Evolutionary conservation across 192 early-diverging fungal genomes (phyloP), one percentile per base, ranked within the genome.

Genomic region (Globomyces pollinis-pini): DNA sequence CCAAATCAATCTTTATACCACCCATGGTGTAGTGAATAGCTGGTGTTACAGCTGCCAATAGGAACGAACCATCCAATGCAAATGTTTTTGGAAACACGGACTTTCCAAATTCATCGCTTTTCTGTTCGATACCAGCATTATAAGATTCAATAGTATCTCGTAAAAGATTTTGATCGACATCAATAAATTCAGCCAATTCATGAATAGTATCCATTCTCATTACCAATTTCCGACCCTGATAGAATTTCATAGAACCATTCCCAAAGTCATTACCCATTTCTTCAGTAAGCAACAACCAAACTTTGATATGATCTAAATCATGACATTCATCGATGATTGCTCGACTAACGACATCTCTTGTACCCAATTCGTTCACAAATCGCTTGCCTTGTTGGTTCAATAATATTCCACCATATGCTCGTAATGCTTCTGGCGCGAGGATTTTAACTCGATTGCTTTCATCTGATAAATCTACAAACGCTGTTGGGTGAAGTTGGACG

Each of bases 11-110:
- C 51, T 64, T 64, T 30, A 83, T 38, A 15, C 80, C 80, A 56
- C 80, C 80, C 90, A 93, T 93, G 6, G 89, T 91, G 57, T 91
- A 93, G 64, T 93, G 90, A 38, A 89, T 74, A 39, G 87, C 86
- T 8, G 90, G 90, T 38, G 85, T 80, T 67, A 93, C 63, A 18
- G 38, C 30, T 6, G 60, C 59, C 3, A 43, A 50, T 29, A 58
- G 54, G 86, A 15, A 79, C 15, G 15, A 6, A 59, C 76, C 69
- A 52, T 58, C 55, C 31, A 65, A 35, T 7, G 15, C 31, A 15
- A 50, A 43, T 2, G 30, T 21, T 3, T 36, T 33, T 0, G 58
- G 44, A 47, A 59, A 50, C 0, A 13, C 36, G 12, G 12, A 11
- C 20, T 64, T 44, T 15, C 60, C 47, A 30, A 60, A 51, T 21